These are phyloP conservation scores for Panicum hallii DNA, from an alignment of 202 grass and related monocot species.

Conservation along the genomic window DNA sequence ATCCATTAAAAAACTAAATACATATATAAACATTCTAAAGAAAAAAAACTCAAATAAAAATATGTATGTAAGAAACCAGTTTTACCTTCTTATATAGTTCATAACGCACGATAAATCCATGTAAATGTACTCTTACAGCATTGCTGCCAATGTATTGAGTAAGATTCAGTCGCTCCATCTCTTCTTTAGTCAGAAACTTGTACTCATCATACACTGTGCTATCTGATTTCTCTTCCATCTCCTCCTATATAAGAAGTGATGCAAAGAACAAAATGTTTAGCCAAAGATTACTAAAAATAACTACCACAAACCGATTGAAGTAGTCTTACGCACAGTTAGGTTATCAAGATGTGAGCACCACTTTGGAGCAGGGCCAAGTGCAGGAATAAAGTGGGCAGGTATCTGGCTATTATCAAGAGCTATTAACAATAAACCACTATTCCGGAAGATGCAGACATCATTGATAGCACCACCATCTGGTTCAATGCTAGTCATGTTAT, in stretches of 20 bases:
- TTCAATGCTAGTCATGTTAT: constrained; percentile 96
- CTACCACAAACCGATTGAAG: constrained; percentile 19
- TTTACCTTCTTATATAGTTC: constrained; percentile 75
- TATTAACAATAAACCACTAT: constrained; percentile 87
- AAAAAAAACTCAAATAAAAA: background rate
- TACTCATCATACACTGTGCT: constrained; percentile 73
- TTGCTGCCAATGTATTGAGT: constrained; percentile 68
- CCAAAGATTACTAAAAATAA: constrained; percentile 17
- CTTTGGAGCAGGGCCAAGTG: constrained; percentile 93
- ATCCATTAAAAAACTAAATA: too few species aligned
- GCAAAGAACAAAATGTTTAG: constrained; percentile 26
- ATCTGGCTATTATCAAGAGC: constrained; percentile 93
- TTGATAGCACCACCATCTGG: constrained; percentile 81
- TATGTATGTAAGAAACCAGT: constrained; percentile 9
- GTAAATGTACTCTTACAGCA: constrained; percentile 72
- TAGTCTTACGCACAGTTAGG: constrained; percentile 67
- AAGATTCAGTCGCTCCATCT: constrained; percentile 85
- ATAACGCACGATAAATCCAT: constrained; percentile 77
- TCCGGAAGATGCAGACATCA: constrained; percentile 80
- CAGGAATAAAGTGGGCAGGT: constrained; percentile 89
- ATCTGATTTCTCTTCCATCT: constrained; percentile 93
- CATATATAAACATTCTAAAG: background rate
- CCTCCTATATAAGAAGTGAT: constrained; percentile 68
- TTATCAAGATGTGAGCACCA: constrained; percentile 98
- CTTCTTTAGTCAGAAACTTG: constrained; percentile 89